These are phyloP conservation scores for Mortierella sp. DNA, from an alignment of 371 early-diverging fungal species.

Conservation along the genomic window DNA sequence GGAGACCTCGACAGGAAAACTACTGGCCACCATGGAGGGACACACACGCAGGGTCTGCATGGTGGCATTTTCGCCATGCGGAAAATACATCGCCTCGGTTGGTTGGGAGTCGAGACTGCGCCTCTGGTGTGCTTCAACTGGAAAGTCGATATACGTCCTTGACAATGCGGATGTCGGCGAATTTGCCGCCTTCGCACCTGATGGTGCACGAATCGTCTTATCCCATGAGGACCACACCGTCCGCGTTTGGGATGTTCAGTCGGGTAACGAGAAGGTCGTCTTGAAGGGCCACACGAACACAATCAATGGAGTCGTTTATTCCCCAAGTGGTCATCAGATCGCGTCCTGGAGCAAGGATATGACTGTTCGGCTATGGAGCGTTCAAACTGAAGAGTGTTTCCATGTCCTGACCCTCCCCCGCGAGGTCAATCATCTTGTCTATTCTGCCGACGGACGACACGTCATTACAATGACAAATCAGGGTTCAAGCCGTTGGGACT, in stretches of 20 bases:
- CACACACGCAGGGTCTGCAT: neutral
- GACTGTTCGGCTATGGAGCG: neutral
- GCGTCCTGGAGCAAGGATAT: neutral
- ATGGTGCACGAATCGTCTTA: neutral
- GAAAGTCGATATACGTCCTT: neutral
- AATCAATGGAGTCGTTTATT: neutral
- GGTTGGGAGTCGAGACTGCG: neutral
- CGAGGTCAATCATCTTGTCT: neutral
- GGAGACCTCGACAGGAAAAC: neutral
- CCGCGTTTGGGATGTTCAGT: neutral
- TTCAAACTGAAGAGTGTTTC: neutral
- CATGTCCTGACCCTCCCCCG: neutral
- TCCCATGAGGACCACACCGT: neutral
- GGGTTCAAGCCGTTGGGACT: neutral
- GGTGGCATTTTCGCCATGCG: conserved; percentile 3
- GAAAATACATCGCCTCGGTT: neutral
- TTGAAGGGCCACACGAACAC: neutral
- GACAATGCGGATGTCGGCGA: neutral
- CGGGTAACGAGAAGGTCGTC: neutral
- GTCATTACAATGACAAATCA: neutral
- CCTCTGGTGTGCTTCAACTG: neutral
- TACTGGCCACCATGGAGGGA: neutral
- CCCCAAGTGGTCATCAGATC: neutral
- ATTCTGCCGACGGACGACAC: neutral
- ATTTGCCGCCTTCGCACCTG: neutral